phyloP scores from a whole-genome alignment of 2,329 filamentous ascomycete genomes.

The Hypoxylon sp. region DNA sequence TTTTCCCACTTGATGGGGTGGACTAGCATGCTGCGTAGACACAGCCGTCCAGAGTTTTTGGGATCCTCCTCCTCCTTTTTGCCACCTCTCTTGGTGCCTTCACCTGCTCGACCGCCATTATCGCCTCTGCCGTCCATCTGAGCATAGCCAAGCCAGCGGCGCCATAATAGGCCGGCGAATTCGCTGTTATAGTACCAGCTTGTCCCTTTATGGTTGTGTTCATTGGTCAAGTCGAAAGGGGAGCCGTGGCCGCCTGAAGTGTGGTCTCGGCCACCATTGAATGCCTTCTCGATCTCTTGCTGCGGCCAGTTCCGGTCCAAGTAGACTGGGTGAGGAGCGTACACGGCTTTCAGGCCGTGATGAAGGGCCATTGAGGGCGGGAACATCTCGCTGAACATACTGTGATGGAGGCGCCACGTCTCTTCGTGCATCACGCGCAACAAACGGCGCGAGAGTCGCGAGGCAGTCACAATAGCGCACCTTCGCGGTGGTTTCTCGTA shows the following conservation, averaged over 20 bases:
- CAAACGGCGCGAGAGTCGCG: conserved; percentile 75
- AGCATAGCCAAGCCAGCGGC: conserved; percentile 78
- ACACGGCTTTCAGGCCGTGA: conserved; percentile 83
- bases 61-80: conserved; percentile 64
- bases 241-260: conserved; percentile 75
- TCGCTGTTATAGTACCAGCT: conserved; percentile 89
- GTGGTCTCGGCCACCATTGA: conserved; percentile 82
- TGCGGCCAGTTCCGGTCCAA: conserved; percentile 82
- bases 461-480: conserved; percentile 79
- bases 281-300: conserved; percentile 78
- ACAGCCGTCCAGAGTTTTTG: conserved; percentile 75
- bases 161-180: conserved; percentile 83
- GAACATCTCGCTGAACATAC: conserved; percentile 87
- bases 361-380: conserved; percentile 79
- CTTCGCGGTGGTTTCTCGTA: conserved; percentile 74
- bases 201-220: conserved; percentile 86
- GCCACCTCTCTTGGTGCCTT: conserved; percentile 66
- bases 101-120: conserved; percentile 65
- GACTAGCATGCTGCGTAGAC: conserved; percentile 82
- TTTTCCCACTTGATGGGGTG: conserved; percentile 83
- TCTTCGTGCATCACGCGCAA: conserved; percentile 82
- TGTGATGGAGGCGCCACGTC: conserved; percentile 75
- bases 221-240: conserved; percentile 77
- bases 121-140: conserved; percentile 66
- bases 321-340: conserved; percentile 85